phyloP scores from a whole-genome alignment of 2,329 filamentous ascomycete genomes.

The Penicillium sp. region DNA sequence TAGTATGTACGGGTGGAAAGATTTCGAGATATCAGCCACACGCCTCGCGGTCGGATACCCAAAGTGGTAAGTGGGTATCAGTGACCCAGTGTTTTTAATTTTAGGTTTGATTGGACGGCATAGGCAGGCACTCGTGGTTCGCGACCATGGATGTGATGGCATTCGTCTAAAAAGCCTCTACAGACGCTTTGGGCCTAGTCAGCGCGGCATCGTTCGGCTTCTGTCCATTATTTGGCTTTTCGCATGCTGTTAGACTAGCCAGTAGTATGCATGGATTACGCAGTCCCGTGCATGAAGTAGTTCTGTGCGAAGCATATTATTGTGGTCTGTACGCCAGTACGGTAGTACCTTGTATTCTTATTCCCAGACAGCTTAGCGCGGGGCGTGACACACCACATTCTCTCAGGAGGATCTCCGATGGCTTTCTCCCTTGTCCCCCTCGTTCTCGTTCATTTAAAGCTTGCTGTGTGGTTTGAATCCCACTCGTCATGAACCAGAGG shows the following conservation, averaged over 20 bases:
- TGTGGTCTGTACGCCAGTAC: neutral
- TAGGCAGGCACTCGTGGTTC: slow-evolving; percentile 2
- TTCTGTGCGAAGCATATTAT: neutral
- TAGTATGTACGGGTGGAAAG: neutral
- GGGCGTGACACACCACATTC: slow-evolving; percentile 2
- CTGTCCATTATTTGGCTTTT: neutral
- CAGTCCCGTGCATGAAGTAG: neutral
- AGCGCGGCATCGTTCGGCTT: neutral
- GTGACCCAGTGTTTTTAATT: slow-evolving; percentile 1
- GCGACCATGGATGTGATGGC: neutral
- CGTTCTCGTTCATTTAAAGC: neutral
- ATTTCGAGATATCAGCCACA: no score
- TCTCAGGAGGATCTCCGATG: slow-evolving; percentile 19
- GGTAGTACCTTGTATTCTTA: no score
- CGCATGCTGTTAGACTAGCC: neutral
- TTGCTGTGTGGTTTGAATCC: neutral
- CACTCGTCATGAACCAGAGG: neutral
- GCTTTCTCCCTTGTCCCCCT: neutral
- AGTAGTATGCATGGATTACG: neutral
- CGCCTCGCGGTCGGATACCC: neutral
- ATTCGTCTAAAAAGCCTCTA: neutral
- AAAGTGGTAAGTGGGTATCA: neutral
- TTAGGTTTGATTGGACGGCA: slow-evolving; percentile 6
- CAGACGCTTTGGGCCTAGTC: neutral
- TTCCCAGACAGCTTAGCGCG: neutral